Base-by-base conservation (phyloP, 2,329 filamentous ascomycete genomes). In the Ophiostoma sp. region DNA sequence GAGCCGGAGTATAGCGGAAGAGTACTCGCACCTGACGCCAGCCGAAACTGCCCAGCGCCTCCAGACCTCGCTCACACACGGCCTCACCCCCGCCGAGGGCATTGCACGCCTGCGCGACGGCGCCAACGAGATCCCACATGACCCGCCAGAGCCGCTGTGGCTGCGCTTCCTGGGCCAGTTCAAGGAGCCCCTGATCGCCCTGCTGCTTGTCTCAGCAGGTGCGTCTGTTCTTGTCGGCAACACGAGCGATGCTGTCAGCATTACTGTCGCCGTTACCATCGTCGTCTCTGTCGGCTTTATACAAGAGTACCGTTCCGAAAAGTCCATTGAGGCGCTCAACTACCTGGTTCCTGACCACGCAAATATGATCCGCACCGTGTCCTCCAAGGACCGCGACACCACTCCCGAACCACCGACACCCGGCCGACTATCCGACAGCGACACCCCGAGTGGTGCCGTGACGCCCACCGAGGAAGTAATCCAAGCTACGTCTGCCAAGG, bases 301-400 rank as follows among this genome's bases (percentile, higher is more conserved):
- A 66, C 95, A 99, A 77, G 95, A 99, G 79, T 99, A 99, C 77
- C 85, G 95, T 69, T 98, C 95, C 7, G 95, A 99, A 77, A 96
- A 99, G 79, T 98, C 94, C 2, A 87, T 99, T 72, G 95, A 99
- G 78, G 95, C 95, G 27, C 82, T 99, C 73, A 97, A 91, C 75
- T 92, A 95, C 74, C 82, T 99, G 40, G 94, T 99, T 0, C 96
- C 95, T 41, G 96, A 98, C 77, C 92, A 93, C 76, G 95, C 96
- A 42, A 93, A 99, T 79, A 83, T 98, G n/a, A 92, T 99, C 70
- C 89, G 96, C 45, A 75, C 74, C 71, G 16, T 74, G 74, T 40
- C 71, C 75, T 40, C 81, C 77, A 65, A 76, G 77, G 64, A 75
- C 65, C 44, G 12, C 45, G 76, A 74, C 64, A 75, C 75, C 63